Evolutionary conservation across 805 yeast species (phyloP), one percentile per base, ranked within the genome.

Genomic region (Yarrowia divulgata): DNA sequence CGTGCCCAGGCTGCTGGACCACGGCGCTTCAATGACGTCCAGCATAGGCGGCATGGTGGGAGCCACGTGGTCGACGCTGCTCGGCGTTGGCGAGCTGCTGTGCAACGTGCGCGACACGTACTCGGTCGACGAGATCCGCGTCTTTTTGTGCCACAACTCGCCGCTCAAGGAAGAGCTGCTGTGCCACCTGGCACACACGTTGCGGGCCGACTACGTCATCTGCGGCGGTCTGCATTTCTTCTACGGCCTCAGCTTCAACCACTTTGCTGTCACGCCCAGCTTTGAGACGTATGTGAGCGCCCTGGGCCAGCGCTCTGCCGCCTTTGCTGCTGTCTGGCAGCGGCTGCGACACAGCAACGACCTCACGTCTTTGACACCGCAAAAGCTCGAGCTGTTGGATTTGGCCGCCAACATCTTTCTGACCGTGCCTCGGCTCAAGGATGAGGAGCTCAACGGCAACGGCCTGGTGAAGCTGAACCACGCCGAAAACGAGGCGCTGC

Each of bases 191-290:
- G 87, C 91, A 46, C 84, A 89, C 46, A 79, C 85, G 35, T 81
- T 90, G 72, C 86, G 88, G 71, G 88, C 90, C 73, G 93, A 90
- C 75, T 88, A 87, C 75, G 88, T 93, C 1, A 77, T 90, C 6
- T 85, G 90, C n/a, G 88, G 89, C 72, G 89, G 91, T 0, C 76
- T 90, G 49, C 94, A 90, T 74, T 88, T 88, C 78, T 80, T 88
- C 69, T 88, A 88, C 76, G 88, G 90, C 1, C 85, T 90, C 1
- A 85, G 89, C 72, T 89, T 87, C 75, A 89, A 88, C 75, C 92
- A 88, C 71, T 81, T 86, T 75, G 84, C 90, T 34, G 82, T 88
- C 70, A 84, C 89, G 77, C 83, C 91, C 69, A 81, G 85, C 73
- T 69, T 87, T 74, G 92, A 88, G 73, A 83, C 84, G 70, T 89